phyloP scores from a whole-genome alignment of 129 eudicot species.

The Lactuca saligna region DNA sequence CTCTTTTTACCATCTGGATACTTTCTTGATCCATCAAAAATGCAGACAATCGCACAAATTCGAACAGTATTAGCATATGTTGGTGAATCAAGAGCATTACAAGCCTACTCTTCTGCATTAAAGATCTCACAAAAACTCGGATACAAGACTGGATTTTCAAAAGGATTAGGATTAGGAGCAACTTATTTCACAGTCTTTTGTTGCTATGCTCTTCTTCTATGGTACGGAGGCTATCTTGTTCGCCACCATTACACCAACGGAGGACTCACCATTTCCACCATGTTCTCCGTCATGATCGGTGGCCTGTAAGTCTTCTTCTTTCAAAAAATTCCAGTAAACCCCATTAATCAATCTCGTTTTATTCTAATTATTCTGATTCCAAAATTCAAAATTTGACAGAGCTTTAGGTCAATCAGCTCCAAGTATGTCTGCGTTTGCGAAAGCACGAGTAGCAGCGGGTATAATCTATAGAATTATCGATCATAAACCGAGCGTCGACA shows the following conservation, averaged over 20 bases:
- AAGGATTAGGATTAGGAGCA: slow-evolving; percentile 94
- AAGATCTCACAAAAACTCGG: slow-evolving; percentile 78
- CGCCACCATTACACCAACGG: slow-evolving; percentile 94
- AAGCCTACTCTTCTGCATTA: slow-evolving; percentile 81
- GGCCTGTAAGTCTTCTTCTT: slow-evolving; percentile 68
- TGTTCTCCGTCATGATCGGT: slow-evolving; percentile 97
- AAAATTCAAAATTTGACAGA: slow-evolving; percentile 31
- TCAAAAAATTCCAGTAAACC: background rate
- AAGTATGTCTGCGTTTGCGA: slow-evolving; percentile 91
- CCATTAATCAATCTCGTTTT: background rate
- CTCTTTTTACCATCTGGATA: background rate
- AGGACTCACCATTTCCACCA: slow-evolving; percentile 94
- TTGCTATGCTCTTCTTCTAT: slow-evolving; percentile 88
- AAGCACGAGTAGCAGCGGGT: slow-evolving; percentile 94
- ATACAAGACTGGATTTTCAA: slow-evolving; percentile 85
- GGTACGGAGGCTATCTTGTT: slow-evolving; percentile 98
- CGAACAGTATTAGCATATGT: slow-evolving; percentile 82
- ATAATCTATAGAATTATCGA: slow-evolving; percentile 77
- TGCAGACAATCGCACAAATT: slow-evolving; percentile 89
- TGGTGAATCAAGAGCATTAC: slow-evolving; percentile 89
- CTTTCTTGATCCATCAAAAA: slow-evolving; percentile 31
- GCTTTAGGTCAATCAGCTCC: slow-evolving; percentile 95
- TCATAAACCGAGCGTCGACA: slow-evolving; percentile 74
- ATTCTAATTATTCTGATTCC: background rate
- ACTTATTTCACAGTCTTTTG: slow-evolving; percentile 93